phyloP scores from a whole-genome alignment of 1,284 basidiomycete genomes.

The Malassezia globosa region DNA sequence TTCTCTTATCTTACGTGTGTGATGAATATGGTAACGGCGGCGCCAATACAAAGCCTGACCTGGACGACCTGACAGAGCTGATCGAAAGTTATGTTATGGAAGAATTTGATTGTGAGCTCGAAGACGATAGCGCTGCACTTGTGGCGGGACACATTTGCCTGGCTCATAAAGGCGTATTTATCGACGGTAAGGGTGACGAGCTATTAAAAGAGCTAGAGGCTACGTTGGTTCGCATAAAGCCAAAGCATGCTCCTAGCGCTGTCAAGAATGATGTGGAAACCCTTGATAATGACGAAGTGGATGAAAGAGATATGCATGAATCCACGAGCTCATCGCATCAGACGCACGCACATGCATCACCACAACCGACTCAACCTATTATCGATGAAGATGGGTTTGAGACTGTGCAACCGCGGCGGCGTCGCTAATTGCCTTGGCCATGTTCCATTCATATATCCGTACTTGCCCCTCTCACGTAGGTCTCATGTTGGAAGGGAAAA shows the following conservation, averaged over 20 bases:
- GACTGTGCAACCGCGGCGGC: constrained; percentile 32
- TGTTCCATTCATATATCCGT: no score
- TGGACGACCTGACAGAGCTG: constrained; percentile 38
- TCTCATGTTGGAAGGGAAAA: no score
- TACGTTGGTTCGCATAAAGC: constrained; percentile 16
- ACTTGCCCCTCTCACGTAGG: no score
- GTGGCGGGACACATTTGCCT: constrained; percentile 32
- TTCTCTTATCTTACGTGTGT: constrained; percentile 36
- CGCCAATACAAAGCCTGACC: constrained; percentile 25
- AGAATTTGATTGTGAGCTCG: constrained; percentile 39
- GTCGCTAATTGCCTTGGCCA: no score
- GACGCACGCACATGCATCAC: neutral
- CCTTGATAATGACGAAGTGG: constrained; percentile 17
- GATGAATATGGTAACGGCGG: constrained; percentile 32
- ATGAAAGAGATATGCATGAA: constrained; percentile 11
- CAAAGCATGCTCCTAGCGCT: constrained; percentile 17
- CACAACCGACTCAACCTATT: constrained; percentile 17
- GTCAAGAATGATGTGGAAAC: constrained; percentile 13
- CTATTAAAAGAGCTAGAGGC: constrained; percentile 28
- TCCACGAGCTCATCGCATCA: no score
- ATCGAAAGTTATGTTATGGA: constrained; percentile 38
- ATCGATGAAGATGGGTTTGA: constrained; percentile 32
- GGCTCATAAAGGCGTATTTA: constrained; percentile 29
- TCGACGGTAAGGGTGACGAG: constrained; percentile 19
- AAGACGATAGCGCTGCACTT: constrained; percentile 33